phyloP scores from a whole-genome alignment of 805 yeast genomes.

The Blastobotrys terrestris region DNA sequence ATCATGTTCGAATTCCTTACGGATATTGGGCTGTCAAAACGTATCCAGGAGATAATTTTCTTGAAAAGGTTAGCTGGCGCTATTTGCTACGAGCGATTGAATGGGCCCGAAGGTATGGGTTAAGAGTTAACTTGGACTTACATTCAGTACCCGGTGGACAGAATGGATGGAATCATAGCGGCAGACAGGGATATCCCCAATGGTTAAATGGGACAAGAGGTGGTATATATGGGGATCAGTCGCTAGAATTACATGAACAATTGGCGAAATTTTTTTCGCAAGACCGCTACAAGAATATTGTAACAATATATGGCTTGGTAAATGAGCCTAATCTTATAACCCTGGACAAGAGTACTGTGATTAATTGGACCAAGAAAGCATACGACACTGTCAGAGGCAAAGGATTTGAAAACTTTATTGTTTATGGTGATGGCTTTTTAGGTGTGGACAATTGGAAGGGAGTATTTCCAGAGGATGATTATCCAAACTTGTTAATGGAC shows the following conservation, averaged over 20 bases:
- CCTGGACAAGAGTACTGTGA: slow-evolving; percentile 54
- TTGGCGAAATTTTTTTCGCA: slow-evolving; percentile 60
- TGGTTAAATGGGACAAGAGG: slow-evolving; percentile 44
- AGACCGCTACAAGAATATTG: slow-evolving; percentile 54
- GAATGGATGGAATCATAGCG: slow-evolving; percentile 81
- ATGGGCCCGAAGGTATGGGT: slow-evolving; percentile 57
- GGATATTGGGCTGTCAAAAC: slow-evolving; percentile 75
- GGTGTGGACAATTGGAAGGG: slow-evolving; percentile 56
- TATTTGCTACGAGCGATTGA: slow-evolving; percentile 59
- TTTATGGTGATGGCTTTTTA: slow-evolving; percentile 76
- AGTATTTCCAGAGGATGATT: slow-evolving; percentile 38
- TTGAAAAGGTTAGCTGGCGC: slow-evolving; percentile 48
- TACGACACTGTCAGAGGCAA: slow-evolving; percentile 50
- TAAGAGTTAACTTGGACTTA: slow-evolving; percentile 68
- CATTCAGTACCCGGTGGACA: slow-evolving; percentile 85
- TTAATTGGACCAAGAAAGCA: slow-evolving; percentile 50
- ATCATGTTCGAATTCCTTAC: slow-evolving; percentile 69
- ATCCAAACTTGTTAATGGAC: slow-evolving; percentile 67
- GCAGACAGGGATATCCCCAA: slow-evolving; percentile 43
- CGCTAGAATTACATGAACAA: slow-evolving; percentile 47
- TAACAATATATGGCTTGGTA: slow-evolving; percentile 71
- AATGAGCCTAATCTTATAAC: slow-evolving; percentile 58
- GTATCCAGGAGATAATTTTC: slow-evolving; percentile 43
- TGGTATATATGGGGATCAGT: slow-evolving; percentile 34
- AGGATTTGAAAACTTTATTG: slow-evolving; percentile 42